Base-by-base conservation (phyloP, 345 rosid genomes). In the Eucalyptus virginea region DNA sequence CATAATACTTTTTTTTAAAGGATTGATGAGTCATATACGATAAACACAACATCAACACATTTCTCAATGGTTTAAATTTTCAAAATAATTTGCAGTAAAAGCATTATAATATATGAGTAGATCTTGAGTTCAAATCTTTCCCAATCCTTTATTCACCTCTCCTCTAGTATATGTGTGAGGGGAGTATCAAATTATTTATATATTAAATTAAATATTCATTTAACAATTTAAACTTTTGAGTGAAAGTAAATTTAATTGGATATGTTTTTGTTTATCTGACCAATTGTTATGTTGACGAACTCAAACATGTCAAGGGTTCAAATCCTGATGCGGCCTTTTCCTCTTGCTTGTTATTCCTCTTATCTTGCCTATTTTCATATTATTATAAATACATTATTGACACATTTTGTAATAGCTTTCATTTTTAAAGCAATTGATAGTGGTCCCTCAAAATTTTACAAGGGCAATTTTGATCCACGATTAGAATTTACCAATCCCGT, bases 161-260 rank as follows among this genome's bases (percentile, higher is more conserved):
- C 45, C 5, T 72, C 1, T 0, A 0, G 1, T 19, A 12, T 37
- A 37, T 3, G 8, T 8, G 0, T 72, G 28, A 72, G 24, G 14
- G 9, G 13, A 72, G 26, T 37, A 4, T 72, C 8, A 19, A 40
- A 37, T 72, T 19, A 19, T 72, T 19, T 37, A 19, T 19, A 10
- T 37, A 19, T 37, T 19, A 37, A 34, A 34, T 37, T 1, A 19
- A 40, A 72, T 18, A 72, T 72, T 37, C 3, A 72, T 72, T 23
- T 72, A 10, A 11, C 28, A 72, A 10, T 37, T 19, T 72, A 19
- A 34, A 37, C 1, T 19, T 34, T 72, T 19, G 11, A 37, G 5
- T 37, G 3, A 72, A 32, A 5, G 8, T 9, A 13, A 19, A 1
- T 37, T 21, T 12, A 19, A 37, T 17, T 69, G 4, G 21, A 69